These are phyloP conservation scores for Bipolaris oryzae DNA, from an alignment of 2,329 filamentous ascomycete genomes.

Conservation along the genomic window DNA sequence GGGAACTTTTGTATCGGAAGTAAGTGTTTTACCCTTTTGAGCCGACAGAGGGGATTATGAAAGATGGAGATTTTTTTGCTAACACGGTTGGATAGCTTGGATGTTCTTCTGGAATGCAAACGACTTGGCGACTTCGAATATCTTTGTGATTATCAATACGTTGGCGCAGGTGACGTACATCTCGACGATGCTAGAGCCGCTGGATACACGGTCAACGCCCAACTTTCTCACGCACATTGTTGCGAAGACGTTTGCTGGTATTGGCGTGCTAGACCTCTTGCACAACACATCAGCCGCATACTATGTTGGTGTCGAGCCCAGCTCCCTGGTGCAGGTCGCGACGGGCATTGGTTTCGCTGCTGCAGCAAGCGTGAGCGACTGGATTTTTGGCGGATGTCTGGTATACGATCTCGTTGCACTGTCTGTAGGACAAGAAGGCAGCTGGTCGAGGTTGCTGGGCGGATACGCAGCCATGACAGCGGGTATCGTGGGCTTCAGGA, in stretches of 20 bases:
- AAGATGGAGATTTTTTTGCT: background rate
- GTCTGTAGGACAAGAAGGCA: constrained; percentile 58
- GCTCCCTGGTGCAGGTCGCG: constrained; percentile 55
- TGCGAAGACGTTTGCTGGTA: constrained; percentile 65
- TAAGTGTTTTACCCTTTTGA: constrained; percentile 43
- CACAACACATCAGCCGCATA: constrained; percentile 65
- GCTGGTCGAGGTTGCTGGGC: constrained; percentile 60
- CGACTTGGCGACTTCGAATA: constrained; percentile 58
- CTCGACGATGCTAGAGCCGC: constrained; percentile 54
- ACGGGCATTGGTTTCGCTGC: constrained; percentile 62
- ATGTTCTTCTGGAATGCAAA: constrained; percentile 67
- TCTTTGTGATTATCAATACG: constrained; percentile 63
- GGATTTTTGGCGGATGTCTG: constrained; percentile 65
- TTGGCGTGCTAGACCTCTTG: constrained; percentile 64
- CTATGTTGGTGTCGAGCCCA: constrained; percentile 57
- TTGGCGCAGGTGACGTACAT: constrained; percentile 62
- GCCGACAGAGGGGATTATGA: background rate
- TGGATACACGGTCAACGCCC: constrained; percentile 57
- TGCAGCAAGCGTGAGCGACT: constrained; percentile 59
- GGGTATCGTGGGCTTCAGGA: constrained; percentile 60
- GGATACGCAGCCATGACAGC: constrained; percentile 60
- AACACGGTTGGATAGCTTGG: constrained; percentile 51
- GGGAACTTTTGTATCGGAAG: constrained; percentile 66
- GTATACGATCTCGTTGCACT: constrained; percentile 64
- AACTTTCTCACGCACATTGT: constrained; percentile 65